Evolutionary conservation across 2,329 filamentous ascomycete genomes (phyloP), one percentile per base, ranked within the genome.

Genomic region (Aspergillus sp.): DNA sequence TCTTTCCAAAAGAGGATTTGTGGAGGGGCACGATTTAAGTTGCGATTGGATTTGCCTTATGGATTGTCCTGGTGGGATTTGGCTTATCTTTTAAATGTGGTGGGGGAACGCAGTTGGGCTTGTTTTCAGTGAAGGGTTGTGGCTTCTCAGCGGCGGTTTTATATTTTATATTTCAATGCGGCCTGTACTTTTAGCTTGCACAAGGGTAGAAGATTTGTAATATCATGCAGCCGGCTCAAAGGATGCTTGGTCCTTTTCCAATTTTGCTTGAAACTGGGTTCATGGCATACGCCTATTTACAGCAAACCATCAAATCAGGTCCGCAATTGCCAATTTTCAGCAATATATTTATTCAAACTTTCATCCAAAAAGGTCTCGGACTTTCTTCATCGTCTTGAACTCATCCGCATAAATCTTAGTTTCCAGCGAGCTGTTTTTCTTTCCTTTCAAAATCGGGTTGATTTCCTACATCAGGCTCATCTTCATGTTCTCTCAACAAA

Each of bases 381-480:
- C 47, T 27, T 68, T 68, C 49, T 70, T 84, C 85, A 91, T 87
- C 1, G 83, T 86, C 59, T 86, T 87, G 72, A 89, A 85, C 11
- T 54, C 46, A 27, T 58, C 56, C 9, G 46, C 56, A 46, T 55
- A 21, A 12, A 27, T 49, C 11, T 40, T 31, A 21, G 46, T 24
- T 15, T 51, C 46, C 17, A 23, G n/a, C 6, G 40, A 11, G 40
- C 46, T 40, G 12, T 39, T 43, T 17, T 15, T 55, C n/a, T 31
- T 14, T 17, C 17, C 31, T n/a, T 41, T 24, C 12, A 14, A 8
- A 23, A 9, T 6, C 12, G 6, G 11, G 12, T 35, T 21, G 11
- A 12, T 35, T 31, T 19, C 2, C 46, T 27, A n/a, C 12, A 23
- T 33, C 40, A 39, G 23, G 15, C 23, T 47, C 23, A 35, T 57